Evolutionary conservation across 768 basidiomycete genomes (phyloP).

Genomic region (Boletellus emodensis): DNA sequence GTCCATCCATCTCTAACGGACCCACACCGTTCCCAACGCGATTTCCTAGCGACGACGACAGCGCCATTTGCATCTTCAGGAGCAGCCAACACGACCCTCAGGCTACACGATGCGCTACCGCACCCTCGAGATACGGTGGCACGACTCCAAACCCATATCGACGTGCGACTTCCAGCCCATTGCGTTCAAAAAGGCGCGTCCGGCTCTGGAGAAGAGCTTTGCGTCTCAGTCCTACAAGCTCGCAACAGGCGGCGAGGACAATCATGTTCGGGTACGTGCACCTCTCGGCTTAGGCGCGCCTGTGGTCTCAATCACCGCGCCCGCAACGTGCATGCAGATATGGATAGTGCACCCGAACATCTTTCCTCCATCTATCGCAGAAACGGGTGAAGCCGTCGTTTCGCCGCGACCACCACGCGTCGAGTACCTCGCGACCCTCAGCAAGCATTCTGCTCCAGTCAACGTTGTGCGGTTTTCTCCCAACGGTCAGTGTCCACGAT

Average conservation of each 20-base stretch:
- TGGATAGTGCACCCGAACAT: conserved; percentile 97
- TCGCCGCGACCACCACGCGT: conserved; percentile 71
- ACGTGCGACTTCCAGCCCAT: conserved; percentile 94
- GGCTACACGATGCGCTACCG: conserved; percentile 66
- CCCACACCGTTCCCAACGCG: conserved; percentile 2
- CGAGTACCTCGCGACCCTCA: conserved; percentile 93
- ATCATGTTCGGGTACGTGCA: conserved; percentile 85
- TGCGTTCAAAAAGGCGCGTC: conserved; percentile 77
- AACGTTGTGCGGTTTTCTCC: conserved; percentile 97
- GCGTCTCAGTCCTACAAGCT: conserved; percentile 78
- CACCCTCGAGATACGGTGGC: conserved; percentile 94
- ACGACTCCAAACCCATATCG: conserved; percentile 93
- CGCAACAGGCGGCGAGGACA: conserved; percentile 95
- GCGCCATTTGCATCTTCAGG: neutral
- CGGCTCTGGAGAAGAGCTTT: conserved; percentile 51
- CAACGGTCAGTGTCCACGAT: conserved; percentile 57
- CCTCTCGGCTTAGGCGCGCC: conserved; percentile 8
- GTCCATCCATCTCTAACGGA: conserved; percentile 8
- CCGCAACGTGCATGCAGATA: conserved; percentile 44
- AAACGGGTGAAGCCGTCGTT: conserved; percentile 29
- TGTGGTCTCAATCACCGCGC: conserved; percentile 6
- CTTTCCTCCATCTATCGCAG: conserved; percentile 55
- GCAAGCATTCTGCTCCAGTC: conserved; percentile 88
- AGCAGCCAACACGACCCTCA: neutral
- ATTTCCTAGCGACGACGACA: conserved; percentile 1